Base-by-base conservation (phyloP, 257 asterid genomes). In the Vinca minor region DNA sequence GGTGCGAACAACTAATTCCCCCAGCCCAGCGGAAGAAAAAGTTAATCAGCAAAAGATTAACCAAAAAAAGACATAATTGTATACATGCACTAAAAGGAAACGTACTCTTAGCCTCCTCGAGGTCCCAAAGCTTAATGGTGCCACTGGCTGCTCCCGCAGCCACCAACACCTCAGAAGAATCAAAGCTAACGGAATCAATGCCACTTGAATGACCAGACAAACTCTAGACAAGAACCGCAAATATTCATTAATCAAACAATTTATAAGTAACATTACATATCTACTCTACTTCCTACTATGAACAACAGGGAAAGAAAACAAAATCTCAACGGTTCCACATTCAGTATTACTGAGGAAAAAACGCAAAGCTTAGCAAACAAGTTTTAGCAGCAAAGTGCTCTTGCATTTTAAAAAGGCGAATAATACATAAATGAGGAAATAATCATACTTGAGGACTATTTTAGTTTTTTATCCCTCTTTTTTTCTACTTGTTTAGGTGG, bases 81-180 rank as follows among this genome's bases (percentile, higher is more conserved):
- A 34, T 34, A 53, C n/a, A 69, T 31, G 62, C 66, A 47, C 31
- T 53, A 59, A 47, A 72, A n/a, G n/a, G 56, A 52, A 69, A 65
- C 84, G 71, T 89, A 92, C 98, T 82, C 83, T 89, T 92, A 65
- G 97, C 96, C 84, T 92, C 98, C 83, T 87, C 98, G 74, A 92
- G 80, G 80, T 92, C 98, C 96, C 96, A 92, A 70, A 92, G 95
- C 84, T 92, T 92, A 78, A 92, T 80, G 69, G 98, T 92, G 52
- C 98, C 98, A 77, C 96, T 92, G 38, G 98, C 98, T 73, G 98
- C 93, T 64, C 96, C 98, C 36, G 96, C 98, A 81, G 97, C 98
- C 56, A 89, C 95, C 81, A 92, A 79, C 47, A 81, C 89, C 79
- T 92, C 98, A 65, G 94, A 85, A 65, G 98, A 87, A 83, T 92